Evolutionary conservation across 106 monocot species (phyloP).

Genomic region (Phalaenopsis equestris): DNA sequence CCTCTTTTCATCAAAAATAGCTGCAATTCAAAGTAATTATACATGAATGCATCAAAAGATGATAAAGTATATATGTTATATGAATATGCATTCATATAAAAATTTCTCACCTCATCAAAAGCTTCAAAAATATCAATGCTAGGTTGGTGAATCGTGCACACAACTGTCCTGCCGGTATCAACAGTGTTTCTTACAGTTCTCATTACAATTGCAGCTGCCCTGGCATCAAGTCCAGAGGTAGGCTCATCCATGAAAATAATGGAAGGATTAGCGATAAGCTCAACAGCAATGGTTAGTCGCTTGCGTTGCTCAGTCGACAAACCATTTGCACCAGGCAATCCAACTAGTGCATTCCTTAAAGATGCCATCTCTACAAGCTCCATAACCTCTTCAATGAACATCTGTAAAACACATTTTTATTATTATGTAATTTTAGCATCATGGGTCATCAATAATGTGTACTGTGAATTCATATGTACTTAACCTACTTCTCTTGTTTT

Average conservation of each 20-base stretch:
- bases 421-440: not conserved
- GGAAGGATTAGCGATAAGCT: slow-evolving; percentile 27
- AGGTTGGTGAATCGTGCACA: slow-evolving; percentile 27
- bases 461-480: not conserved
- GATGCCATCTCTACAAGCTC: slow-evolving; percentile 25
- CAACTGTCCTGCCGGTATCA: slow-evolving; percentile 17
- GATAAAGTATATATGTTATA: not conserved
- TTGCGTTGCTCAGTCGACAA: slow-evolving; percentile 54
- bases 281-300: slow-evolving; percentile 47
- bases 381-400: slow-evolving; percentile 29
- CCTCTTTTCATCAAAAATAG: slow-evolving; percentile 13
- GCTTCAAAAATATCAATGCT: slow-evolving; percentile 26
- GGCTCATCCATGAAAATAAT: slow-evolving; percentile 31
- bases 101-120: slow-evolving; percentile 20
- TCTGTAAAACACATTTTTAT: slow-evolving; percentile 6
- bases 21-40: not conserved
- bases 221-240: slow-evolving; percentile 48
- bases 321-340: slow-evolving; percentile 43
- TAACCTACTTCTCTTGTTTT: slow-evolving; percentile 24
- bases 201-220: slow-evolving; percentile 59
- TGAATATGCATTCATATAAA: not conserved
- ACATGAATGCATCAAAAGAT: not conserved
- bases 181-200: slow-evolving; percentile 35
- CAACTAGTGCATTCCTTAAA: slow-evolving; percentile 26
- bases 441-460: not conserved